Conservation (phyloP, 1,284 basidiomycete genomes). For the Malassezia restricta region DNA sequence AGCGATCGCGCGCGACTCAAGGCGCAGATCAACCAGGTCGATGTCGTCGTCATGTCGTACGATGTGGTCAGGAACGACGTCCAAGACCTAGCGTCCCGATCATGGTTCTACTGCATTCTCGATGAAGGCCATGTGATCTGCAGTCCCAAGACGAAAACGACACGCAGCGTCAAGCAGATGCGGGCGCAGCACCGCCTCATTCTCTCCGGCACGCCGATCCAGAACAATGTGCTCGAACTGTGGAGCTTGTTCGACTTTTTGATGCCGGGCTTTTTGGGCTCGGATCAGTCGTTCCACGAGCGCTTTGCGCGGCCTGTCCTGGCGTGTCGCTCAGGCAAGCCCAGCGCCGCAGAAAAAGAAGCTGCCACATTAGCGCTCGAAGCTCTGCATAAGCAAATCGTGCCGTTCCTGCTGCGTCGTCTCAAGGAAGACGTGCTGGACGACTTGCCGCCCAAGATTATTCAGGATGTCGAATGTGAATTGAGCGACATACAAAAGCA, state of each 20-base stretch:
- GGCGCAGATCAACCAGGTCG: slow-evolving; percentile 46
- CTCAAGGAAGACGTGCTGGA: slow-evolving; percentile 94
- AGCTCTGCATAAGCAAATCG: slow-evolving; percentile 91
- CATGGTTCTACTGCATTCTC: slow-evolving; percentile 92
- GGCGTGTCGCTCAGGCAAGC: slow-evolving; percentile 85
- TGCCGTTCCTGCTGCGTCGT: slow-evolving; percentile 92
- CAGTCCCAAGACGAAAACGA: slow-evolving; percentile 93
- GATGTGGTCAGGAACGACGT: slow-evolving; percentile 96
- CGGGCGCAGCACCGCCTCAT: slow-evolving; percentile 83
- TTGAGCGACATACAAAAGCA: slow-evolving; percentile 54
- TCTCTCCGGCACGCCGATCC: slow-evolving; percentile 92
- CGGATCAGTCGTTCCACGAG: slow-evolving; percentile 87
- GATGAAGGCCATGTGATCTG: slow-evolving; percentile 99
- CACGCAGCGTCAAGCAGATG: slow-evolving; percentile 85
- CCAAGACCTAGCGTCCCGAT: slow-evolving; percentile 58
- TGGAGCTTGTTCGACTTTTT: slow-evolving; percentile 99
- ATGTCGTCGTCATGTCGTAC: slow-evolving; percentile 91
- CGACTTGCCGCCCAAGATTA: slow-evolving; percentile 97
- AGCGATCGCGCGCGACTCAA: slow-evolving; percentile 59
- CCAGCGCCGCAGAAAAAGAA: slow-evolving; percentile 73
- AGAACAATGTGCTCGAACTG: slow-evolving; percentile 95
- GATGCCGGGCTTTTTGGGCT: slow-evolving; percentile 97
- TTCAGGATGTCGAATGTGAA: slow-evolving; percentile 98
- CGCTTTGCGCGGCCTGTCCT: slow-evolving; percentile 91
- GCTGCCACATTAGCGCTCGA: slow-evolving; percentile 71